Percentiles rank a stretch among this genome's conserved stretches.
Conservation (phyloP, 495 filamentous ascomycete genomes). For the Talaromyces nanjingensis region DNA sequence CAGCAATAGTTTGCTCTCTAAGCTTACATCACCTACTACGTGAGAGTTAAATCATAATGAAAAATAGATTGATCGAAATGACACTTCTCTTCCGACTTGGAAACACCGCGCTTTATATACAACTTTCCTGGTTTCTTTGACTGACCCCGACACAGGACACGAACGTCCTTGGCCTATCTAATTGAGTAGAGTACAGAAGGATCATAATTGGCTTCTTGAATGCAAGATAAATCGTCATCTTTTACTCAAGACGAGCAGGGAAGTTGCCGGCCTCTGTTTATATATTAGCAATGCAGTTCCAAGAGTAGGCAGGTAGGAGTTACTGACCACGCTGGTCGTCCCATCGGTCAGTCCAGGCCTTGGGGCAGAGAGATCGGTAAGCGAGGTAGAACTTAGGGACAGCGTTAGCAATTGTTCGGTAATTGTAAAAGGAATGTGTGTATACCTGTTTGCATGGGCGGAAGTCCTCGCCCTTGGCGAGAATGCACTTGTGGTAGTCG, state of each 20-base stretch:
- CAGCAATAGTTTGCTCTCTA: too few species aligned
- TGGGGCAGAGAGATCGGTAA: slow-evolving; percentile 95
- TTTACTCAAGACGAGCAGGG: slow-evolving; percentile 52
- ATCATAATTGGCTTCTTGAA: slow-evolving; percentile 29
- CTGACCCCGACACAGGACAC: slow-evolving; percentile 2
- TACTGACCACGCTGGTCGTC: slow-evolving; percentile 90
- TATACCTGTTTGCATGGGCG: slow-evolving; percentile 91
- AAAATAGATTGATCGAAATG: not conserved
- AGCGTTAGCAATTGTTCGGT: not conserved
- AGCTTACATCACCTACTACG: not conserved
- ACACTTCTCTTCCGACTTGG: slow-evolving; percentile 1
- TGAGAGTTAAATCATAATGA: not conserved
- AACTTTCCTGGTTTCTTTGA: slow-evolving; percentile 9
- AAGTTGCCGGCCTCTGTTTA: slow-evolving; percentile 81
- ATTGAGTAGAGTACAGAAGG: slow-evolving; percentile 11
- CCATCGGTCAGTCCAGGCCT: slow-evolving; percentile 90
- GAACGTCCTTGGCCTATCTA: not conserved
- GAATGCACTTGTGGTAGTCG: slow-evolving; percentile 99
- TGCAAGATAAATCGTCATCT: slow-evolving; percentile 23
- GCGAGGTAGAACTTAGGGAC: slow-evolving; percentile 76
- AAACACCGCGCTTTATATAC: slow-evolving; percentile 4
- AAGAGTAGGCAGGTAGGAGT: slow-evolving; percentile 11
- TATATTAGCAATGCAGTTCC: not conserved
- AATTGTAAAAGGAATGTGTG: not conserved
- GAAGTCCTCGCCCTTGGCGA: slow-evolving; percentile 98